Evolutionary conservation across 305 asterid genomes (phyloP).

Genomic region (Fraxinus nigra): DNA sequence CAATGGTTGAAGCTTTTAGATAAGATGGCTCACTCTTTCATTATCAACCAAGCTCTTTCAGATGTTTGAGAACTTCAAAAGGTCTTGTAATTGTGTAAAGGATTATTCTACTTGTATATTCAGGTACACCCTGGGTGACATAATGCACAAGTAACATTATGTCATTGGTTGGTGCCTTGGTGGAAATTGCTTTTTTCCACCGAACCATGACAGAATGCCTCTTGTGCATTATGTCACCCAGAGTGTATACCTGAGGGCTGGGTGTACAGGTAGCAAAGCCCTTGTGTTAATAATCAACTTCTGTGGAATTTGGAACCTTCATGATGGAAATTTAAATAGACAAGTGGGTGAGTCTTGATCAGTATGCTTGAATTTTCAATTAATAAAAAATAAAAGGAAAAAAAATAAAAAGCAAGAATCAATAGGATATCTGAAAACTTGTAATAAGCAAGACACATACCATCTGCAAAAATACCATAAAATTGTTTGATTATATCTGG

Average conservation of each 20-base stretch:
- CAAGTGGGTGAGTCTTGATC: background rate
- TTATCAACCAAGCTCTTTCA: background rate
- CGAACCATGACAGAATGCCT: background rate
- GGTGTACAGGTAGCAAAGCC: background rate
- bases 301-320: background rate
- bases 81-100: background rate
- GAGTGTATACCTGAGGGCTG: background rate
- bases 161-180: background rate
- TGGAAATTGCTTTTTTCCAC: background rate
- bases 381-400: background rate
- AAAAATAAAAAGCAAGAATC: background rate
- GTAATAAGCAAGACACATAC: background rate
- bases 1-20: background rate
- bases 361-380: slow-evolving; percentile 2
- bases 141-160: background rate
- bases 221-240: background rate
- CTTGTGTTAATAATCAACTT: background rate
- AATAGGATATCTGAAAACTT: background rate
- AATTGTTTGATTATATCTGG: background rate
- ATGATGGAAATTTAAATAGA: background rate
- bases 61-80: background rate
- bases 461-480: background rate
- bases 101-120: background rate
- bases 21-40: background rate
- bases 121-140: background rate